Conservation (phyloP, 148 eudicot genomes). For the Cornus florida region DNA sequence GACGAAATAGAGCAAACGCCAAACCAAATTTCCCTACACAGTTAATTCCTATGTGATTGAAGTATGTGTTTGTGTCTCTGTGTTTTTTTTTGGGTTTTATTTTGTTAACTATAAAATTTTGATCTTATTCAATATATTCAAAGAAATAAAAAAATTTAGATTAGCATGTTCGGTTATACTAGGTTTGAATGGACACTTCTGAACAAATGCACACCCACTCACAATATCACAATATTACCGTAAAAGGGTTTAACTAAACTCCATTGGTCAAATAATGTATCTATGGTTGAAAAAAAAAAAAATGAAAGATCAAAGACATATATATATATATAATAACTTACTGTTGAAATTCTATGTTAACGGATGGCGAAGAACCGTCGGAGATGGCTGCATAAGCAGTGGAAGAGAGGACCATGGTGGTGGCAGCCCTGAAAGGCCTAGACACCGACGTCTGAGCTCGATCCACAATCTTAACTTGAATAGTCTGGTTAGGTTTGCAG, state of each 20-base stretch:
- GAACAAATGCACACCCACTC: no score
- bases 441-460: constrained; percentile 39
- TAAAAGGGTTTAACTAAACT: no score
- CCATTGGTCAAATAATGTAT: no score
- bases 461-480: constrained; percentile 55
- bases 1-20: no score
- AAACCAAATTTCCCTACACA: not conserved
- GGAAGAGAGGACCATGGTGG: constrained; percentile 43
- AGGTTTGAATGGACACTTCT: no score
- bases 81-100: no score
- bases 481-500: constrained; percentile 36
- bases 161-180: no score
- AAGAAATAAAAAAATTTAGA: no score
- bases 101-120: no score
- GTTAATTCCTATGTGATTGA: not conserved
- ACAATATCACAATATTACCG: no score
- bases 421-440: constrained; percentile 23
- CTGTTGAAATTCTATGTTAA: constrained; percentile 56
- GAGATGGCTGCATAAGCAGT: constrained; percentile 41
- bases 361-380: constrained; percentile 15
- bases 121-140: no score
- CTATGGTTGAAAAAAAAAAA: not conserved
- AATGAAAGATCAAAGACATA: not conserved
- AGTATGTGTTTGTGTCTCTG: no score
- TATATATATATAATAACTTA: constrained; percentile 11